phyloP scores from a whole-genome alignment of 2,329 filamentous ascomycete species.

The Scytalidium lignicola region DNA sequence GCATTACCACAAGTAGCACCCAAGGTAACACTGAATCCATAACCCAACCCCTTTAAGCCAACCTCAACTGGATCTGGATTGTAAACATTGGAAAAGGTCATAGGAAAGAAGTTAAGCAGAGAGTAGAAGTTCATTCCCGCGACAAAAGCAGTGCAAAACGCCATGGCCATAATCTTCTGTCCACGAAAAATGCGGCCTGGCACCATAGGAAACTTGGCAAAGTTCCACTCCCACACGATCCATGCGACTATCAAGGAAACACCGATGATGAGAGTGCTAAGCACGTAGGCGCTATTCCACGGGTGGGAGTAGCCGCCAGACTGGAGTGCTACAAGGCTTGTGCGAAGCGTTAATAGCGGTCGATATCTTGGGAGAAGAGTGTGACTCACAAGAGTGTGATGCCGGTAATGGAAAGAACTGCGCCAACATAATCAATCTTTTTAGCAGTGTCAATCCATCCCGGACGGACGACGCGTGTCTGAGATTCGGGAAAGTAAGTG shows the following conservation, averaged over 20 bases:
- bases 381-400: neutral
- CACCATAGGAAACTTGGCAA: neutral
- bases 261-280: conserved; percentile 11
- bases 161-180: neutral
- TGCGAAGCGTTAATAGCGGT: no score
- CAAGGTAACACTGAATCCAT: neutral
- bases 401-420: neutral
- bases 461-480: neutral
- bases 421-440: neutral
- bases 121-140: neutral
- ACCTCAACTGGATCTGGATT: neutral
- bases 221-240: conserved; percentile 17
- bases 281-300: conserved; percentile 34
- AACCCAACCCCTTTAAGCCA: neutral
- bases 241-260: conserved; percentile 13
- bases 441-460: neutral
- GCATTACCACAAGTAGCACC: neutral
- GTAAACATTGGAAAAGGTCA: neutral
- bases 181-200: neutral
- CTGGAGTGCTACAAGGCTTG: neutral
- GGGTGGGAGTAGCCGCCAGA: conserved; percentile 27
- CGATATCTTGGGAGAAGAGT: no score
- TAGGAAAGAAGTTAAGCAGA: neutral
- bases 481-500: neutral
- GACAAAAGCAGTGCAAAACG: neutral